These are phyloP conservation scores for Colletotrichum noveboracense DNA, from an alignment of 2,329 filamentous ascomycete genomes.

Conservation along the genomic window DNA sequence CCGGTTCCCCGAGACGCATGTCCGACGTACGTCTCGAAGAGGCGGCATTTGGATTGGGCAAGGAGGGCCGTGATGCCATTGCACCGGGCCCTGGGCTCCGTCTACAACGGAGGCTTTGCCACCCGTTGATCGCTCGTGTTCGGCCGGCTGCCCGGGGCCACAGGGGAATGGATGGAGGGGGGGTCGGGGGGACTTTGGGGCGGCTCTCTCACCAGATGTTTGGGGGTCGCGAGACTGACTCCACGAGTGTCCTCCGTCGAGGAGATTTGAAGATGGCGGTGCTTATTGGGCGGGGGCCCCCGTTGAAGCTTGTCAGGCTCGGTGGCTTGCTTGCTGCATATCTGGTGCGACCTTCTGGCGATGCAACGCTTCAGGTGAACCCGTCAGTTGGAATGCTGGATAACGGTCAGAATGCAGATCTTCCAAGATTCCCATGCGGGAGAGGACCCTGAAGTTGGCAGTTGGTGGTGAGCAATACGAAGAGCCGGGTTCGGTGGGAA, in stretches of 20 bases:
- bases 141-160: conserved; percentile 9
- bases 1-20: conserved; percentile 11
- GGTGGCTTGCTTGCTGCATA: neutral
- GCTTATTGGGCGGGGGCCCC: conserved; percentile 4
- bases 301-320: conserved; percentile 5
- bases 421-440: conserved; percentile 18
- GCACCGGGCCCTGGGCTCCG: conserved; percentile 6
- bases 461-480: conserved; percentile 8
- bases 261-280: conserved; percentile 5
- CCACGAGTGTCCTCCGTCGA: neutral
- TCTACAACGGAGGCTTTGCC: conserved; percentile 16
- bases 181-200: neutral
- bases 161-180: neutral
- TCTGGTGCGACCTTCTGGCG: neutral
- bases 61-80: neutral
- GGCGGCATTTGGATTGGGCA: neutral
- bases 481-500: neutral
- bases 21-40: conserved; percentile 3
- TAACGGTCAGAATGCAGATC: conserved; percentile 14
- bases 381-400: conserved; percentile 6
- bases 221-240: neutral
- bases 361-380: conserved; percentile 21
- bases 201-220: neutral
- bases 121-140: conserved; percentile 21
- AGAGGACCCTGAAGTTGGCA: conserved; percentile 16